phyloP scores from a whole-genome alignment of 2,329 filamentous ascomycete genomes.

The Monosporascus sp. region DNA sequence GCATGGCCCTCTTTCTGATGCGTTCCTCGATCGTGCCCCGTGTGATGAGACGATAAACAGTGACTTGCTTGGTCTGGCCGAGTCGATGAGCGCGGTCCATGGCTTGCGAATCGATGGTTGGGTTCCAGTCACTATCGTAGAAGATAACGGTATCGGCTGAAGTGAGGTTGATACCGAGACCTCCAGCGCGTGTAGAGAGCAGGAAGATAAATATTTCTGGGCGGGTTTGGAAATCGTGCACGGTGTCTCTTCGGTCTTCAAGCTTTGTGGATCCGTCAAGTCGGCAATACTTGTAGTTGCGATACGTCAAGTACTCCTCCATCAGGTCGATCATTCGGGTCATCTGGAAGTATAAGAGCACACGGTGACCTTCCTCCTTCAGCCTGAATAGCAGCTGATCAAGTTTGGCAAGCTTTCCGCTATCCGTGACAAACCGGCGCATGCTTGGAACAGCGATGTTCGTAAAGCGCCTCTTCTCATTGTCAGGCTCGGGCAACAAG shows the following conservation, averaged over 20 bases:
- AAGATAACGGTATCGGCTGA: slow-evolving; percentile 98
- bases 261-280: slow-evolving; percentile 96
- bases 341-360: slow-evolving; percentile 99
- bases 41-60: slow-evolving; percentile 95
- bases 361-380: slow-evolving; percentile 88
- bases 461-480: slow-evolving; percentile 78
- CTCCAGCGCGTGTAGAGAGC: slow-evolving; percentile 90
- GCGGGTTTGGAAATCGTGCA: slow-evolving; percentile 90
- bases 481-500: slow-evolving; percentile 73
- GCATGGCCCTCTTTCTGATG: slow-evolving; percentile 90
- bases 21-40: slow-evolving; percentile 96
- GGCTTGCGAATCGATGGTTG: slow-evolving; percentile 95
- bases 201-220: slow-evolving; percentile 97
- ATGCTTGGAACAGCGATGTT: slow-evolving; percentile 93
- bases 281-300: slow-evolving; percentile 98
- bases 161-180: slow-evolving; percentile 95
- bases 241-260: slow-evolving; percentile 93
- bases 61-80: slow-evolving; percentile 91
- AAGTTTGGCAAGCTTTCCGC: slow-evolving; percentile 88
- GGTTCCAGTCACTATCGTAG: slow-evolving; percentile 99
- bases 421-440: slow-evolving; percentile 95
- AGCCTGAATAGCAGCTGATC: slow-evolving; percentile 83
- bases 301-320: slow-evolving; percentile 97
- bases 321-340: slow-evolving; percentile 99
- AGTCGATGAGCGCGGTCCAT: slow-evolving; percentile 99